These are phyloP conservation scores for Xylaria intraflava DNA, from an alignment of 495 filamentous ascomycete genomes.

Conservation along the genomic window DNA sequence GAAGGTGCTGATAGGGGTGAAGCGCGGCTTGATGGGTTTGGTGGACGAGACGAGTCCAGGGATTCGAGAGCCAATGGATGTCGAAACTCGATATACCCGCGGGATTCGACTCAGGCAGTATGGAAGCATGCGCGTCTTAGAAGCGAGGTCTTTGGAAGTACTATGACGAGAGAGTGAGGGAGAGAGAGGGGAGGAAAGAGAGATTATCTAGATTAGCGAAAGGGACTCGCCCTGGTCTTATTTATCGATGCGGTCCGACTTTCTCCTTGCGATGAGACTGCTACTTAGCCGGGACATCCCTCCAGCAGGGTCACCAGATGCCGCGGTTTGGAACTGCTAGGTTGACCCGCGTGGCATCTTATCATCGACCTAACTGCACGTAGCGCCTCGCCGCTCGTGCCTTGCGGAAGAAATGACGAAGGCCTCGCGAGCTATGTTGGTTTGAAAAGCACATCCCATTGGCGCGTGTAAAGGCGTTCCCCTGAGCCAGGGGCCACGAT, in stretches of 20 bases:
- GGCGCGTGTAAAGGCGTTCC: slow-evolving; percentile 6
- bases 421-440: slow-evolving; percentile 1
- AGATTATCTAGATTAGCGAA: background rate
- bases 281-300: too few relatives aligned
- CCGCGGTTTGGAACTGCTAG: too few relatives aligned
- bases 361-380: background rate
- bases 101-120: background rate
- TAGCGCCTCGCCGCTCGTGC: background rate
- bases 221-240: background rate
- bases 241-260: too few relatives aligned
- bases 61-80: background rate
- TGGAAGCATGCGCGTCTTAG: background rate
- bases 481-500: background rate
- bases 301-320: too few relatives aligned
- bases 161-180: background rate
- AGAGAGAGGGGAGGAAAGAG: background rate
- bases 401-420: background rate
- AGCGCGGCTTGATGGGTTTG: background rate
- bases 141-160: background rate
- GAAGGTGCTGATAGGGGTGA: background rate
- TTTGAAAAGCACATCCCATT: background rate
- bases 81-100: slow-evolving; percentile 5
- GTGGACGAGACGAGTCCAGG: background rate
- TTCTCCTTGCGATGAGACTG: background rate
- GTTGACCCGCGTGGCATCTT: too few relatives aligned